Evolutionary conservation across 176 grass and related monocot genomes (phyloP).

Genomic region (Microstegium vimineum): DNA sequence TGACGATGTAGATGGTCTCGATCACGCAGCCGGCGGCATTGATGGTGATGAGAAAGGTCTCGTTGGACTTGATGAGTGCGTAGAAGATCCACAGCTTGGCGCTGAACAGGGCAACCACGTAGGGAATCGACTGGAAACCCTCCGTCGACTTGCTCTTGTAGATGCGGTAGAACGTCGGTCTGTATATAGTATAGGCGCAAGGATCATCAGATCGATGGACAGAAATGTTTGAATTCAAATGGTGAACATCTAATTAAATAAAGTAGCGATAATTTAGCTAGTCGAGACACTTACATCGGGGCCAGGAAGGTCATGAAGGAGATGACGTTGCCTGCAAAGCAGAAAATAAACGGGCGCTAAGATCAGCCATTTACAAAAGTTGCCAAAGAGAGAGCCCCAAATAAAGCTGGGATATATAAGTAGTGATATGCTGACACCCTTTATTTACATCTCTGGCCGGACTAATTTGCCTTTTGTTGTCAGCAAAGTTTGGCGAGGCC

Average conservation of each 20-base stretch:
- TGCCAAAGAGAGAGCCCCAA: too few species aligned
- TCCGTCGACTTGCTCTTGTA: constrained; percentile 64
- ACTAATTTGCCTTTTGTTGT: too few species aligned
- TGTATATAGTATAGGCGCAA: not conserved
- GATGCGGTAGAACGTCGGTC: constrained; percentile 73
- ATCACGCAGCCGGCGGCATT: constrained; percentile 58
- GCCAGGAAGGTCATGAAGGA: constrained; percentile 75
- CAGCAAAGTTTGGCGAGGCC: too few species aligned
- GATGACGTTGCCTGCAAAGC: constrained; percentile 64
- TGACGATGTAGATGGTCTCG: constrained; percentile 72
- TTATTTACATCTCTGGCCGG: too few species aligned
- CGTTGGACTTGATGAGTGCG: constrained; percentile 56
- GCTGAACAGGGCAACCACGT: constrained; percentile 76
- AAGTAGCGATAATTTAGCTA: not conserved
- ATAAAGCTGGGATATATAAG: too few species aligned
- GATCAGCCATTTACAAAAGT: too few species aligned
- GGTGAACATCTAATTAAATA: not conserved
- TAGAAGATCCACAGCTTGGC: constrained; percentile 81
- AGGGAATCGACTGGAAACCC: constrained; percentile 74
- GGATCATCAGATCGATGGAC: not conserved
- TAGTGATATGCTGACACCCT: too few species aligned
- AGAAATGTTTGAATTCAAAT: not conserved
- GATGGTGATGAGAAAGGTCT: constrained; percentile 73
- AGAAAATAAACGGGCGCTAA: too few species aligned
- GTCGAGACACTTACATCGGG: constrained; percentile 51